These are phyloP conservation scores for Colletotrichum spinosum DNA, from an alignment of 2,329 filamentous ascomycete genomes.

Conservation along the genomic window DNA sequence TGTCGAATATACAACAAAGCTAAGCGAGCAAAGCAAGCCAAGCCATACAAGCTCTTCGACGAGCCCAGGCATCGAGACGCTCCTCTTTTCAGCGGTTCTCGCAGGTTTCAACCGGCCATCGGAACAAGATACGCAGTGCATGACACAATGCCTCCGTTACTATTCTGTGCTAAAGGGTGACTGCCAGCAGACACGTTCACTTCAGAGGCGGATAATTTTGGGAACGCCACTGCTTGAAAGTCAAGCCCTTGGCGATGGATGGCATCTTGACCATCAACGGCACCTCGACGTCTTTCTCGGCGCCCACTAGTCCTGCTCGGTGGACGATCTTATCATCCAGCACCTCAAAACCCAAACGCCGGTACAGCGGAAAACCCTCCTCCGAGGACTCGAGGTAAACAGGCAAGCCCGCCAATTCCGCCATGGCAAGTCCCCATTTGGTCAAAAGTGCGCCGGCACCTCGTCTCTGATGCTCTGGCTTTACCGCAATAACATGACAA, in stretches of 20 bases:
- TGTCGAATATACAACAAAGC: constrained; percentile 23
- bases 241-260: constrained; percentile 44
- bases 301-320: constrained; percentile 48
- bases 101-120: constrained; percentile 8
- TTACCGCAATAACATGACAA: constrained; percentile 57
- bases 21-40: neutral
- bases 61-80: constrained; percentile 12
- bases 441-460: constrained; percentile 55
- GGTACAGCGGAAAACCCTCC: constrained; percentile 54
- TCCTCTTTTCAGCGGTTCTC: constrained; percentile 22
- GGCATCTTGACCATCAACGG: constrained; percentile 58
- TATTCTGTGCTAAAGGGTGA: neutral
- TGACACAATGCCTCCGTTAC: constrained; percentile 1
- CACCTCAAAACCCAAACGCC: constrained; percentile 56
- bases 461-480: constrained; percentile 55
- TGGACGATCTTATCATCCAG: constrained; percentile 54
- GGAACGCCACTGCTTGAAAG: constrained; percentile 49
- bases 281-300: constrained; percentile 50
- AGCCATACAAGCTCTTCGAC: constrained; percentile 21
- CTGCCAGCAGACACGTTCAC: constrained; percentile 8
- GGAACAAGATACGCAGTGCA: constrained; percentile 1
- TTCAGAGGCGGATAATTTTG: constrained; percentile 34
- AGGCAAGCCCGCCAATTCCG: constrained; percentile 51
- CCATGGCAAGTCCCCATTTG: constrained; percentile 51
- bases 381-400: constrained; percentile 60